Evolutionary conservation across 2,329 filamentous ascomycete species (phyloP), one percentile per base, ranked within the genome.

Genomic region (Colletotrichum orbiculare): DNA sequence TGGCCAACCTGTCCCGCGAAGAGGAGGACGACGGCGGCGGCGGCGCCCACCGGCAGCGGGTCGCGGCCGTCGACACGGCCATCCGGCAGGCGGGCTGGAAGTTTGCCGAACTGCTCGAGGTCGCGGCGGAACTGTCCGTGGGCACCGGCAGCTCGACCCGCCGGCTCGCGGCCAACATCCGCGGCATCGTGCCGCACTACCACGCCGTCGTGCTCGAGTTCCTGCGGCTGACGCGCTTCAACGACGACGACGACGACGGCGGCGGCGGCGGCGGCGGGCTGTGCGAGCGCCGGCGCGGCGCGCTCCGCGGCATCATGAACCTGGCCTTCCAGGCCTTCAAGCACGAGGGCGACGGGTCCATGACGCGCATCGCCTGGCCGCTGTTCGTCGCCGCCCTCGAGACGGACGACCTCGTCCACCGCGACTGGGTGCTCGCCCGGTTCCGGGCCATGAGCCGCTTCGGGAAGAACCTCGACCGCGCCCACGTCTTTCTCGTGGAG

Each of bases 321-420:
- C 67, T 78, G 5, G 73, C 74, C 2, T 73, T 74, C 38, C 75
- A 77, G 41, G 70, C 72, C 11, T 74, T 72, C 49, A 75, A 73
- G 42, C 72, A 78, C 52, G 70, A 70, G 3, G 75, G 76, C 6
- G 69, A 75, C 7, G 70, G 73, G n/a, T 70, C 73, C 7, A 71
- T 77, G 50, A 62, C 73, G 6, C 70, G 74, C 41, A 69, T 77
- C 13, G 73, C 75, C 0, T 77, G 75, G 73, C 74, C 75, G 6
- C 66, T 78, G 6, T 76, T 78, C 58, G 70, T 76, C n/a, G 76
- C 72, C 5, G 75, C 72, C 7, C 66, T 79, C 7, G 75, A 78
- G 64, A 77, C 76, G 6, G 71, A 76, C 10, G 72, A 75, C 33
- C 64, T 70, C 4, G 61, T 75, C 5, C 73, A 78, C 34, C 74